Evolutionary conservation across 2,329 filamentous ascomycete species (phyloP).

Genomic region (Hymenoscyphus fraxineus): DNA sequence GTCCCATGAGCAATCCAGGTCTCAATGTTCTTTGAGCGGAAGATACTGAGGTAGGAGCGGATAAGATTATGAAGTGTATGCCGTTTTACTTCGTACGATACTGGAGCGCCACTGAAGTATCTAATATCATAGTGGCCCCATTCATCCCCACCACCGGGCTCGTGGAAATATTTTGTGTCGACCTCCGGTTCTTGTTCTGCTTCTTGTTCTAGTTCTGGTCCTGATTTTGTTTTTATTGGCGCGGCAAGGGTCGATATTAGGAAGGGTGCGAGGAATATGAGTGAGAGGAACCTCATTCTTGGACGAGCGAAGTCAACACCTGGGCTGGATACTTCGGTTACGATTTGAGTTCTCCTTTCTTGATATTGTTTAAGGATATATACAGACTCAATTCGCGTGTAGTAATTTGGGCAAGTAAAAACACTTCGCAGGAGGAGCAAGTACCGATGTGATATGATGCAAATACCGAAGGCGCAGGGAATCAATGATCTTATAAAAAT

Average conservation of each 20-base stretch:
- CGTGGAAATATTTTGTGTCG: conserved; percentile 38
- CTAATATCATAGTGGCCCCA: conserved; percentile 72
- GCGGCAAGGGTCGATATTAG: not conserved
- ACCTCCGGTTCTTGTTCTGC: not conserved
- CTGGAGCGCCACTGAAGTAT: conserved; percentile 58
- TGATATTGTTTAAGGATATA: not conserved
- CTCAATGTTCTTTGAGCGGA: conserved; percentile 62
- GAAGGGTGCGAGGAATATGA: not conserved
- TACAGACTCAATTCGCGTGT: not conserved
- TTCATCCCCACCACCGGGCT: conserved; percentile 56
- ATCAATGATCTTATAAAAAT: not conserved
- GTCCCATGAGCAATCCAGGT: conserved; percentile 88
- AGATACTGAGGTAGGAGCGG: conserved; percentile 67
- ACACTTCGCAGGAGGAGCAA: not conserved
- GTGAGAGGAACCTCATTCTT: not conserved
- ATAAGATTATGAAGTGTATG: conserved; percentile 65
- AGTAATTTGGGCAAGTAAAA: not conserved
- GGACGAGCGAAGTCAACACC: not conserved
- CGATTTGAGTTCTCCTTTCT: not conserved
- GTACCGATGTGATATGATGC: not conserved
- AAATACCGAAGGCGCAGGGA: not conserved
- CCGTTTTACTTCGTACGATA: conserved; percentile 64
- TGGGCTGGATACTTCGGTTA: not conserved
- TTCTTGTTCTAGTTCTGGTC: not conserved
- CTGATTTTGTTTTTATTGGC: not conserved